These are phyloP conservation scores for Microcyclospora tardicrescens DNA, from an alignment of 2,329 filamentous ascomycete species.

Conservation along the genomic window DNA sequence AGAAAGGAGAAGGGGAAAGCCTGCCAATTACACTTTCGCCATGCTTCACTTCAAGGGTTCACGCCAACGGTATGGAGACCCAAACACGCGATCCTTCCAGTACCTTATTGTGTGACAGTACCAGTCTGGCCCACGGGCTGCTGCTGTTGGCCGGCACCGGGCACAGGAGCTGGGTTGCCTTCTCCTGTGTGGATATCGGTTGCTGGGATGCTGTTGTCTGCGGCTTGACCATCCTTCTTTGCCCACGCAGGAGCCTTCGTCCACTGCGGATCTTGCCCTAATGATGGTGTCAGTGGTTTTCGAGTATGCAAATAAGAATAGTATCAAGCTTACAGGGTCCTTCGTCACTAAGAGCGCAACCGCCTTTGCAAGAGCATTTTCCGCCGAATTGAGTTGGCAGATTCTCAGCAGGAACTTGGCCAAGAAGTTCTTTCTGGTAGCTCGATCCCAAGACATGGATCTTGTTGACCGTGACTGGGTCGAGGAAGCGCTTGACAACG, in stretches of 20 bases:
- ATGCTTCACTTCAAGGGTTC: too few relatives aligned
- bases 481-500: slow-evolving; percentile 84
- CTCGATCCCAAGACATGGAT: slow-evolving; percentile 75
- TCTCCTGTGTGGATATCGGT: slow-evolving; percentile 20
- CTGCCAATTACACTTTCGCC: too few relatives aligned
- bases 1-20: too few relatives aligned
- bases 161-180: slow-evolving; percentile 10
- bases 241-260: slow-evolving; percentile 43
- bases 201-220: slow-evolving; percentile 19
- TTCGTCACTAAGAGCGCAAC: slow-evolving; percentile 74
- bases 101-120: slow-evolving; percentile 3
- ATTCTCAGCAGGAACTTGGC: slow-evolving; percentile 79
- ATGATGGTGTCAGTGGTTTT: too few relatives aligned
- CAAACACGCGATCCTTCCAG: too few relatives aligned
- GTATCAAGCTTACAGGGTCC: slow-evolving; percentile 55
- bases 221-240: slow-evolving; percentile 26
- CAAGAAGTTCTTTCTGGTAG: slow-evolving; percentile 74
- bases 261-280: slow-evolving; percentile 54
- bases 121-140: slow-evolving; percentile 14
- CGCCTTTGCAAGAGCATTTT: slow-evolving; percentile 64
- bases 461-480: slow-evolving; percentile 92
- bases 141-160: slow-evolving; percentile 3
- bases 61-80: too few relatives aligned
- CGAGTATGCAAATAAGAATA: neutral
- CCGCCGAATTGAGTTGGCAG: slow-evolving; percentile 79